Conservation (phyloP, 768 basidiomycete genomes). For the Phlebiopsis flavidoalba region DNA sequence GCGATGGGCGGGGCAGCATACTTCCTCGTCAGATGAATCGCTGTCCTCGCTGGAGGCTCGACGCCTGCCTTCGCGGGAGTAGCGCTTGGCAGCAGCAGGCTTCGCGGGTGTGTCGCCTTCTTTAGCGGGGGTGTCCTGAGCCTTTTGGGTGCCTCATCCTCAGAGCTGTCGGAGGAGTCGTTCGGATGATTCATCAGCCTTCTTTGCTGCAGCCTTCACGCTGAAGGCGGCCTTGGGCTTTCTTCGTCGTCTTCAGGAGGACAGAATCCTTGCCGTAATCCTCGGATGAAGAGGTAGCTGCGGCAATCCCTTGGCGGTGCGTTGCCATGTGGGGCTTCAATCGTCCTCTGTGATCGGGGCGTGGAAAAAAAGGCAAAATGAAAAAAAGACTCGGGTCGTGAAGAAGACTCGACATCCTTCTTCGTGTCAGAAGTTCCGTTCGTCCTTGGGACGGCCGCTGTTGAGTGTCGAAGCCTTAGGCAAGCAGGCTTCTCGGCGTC, state of each 20-base stretch:
- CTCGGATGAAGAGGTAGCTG: slow-evolving; percentile 12
- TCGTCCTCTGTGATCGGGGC: too few species aligned
- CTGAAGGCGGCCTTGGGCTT: slow-evolving; percentile 33
- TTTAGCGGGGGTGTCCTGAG: slow-evolving; percentile 17
- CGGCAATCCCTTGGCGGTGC: too few species aligned
- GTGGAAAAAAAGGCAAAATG: too few species aligned
- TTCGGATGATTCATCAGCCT: slow-evolving; percentile 12
- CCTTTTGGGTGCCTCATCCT: slow-evolving; percentile 17
- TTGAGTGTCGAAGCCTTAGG: slow-evolving; percentile 31
- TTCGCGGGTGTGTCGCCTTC: slow-evolving; percentile 13
- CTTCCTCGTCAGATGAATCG: slow-evolving; percentile 9
- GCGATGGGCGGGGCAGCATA: slow-evolving; percentile 19
- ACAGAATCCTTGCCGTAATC: slow-evolving; percentile 17
- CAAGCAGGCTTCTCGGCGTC: slow-evolving; percentile 12
- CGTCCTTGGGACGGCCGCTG: slow-evolving; percentile 26
- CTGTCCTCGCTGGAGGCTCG: slow-evolving; percentile 9
- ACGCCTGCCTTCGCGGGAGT: slow-evolving; percentile 14
- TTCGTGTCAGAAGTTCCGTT: slow-evolving; percentile 41
- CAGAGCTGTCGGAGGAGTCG: slow-evolving; percentile 8
- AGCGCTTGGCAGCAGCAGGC: slow-evolving; percentile 5
- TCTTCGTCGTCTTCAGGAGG: slow-evolving; percentile 30
- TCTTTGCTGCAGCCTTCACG: slow-evolving; percentile 24
- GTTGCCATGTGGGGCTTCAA: too few species aligned
- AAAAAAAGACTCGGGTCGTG: too few species aligned
- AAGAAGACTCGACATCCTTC: slow-evolving; percentile 12